These are phyloP conservation scores for Erysiphe pulchra DNA, from an alignment of 2,329 filamentous ascomycete genomes.

Conservation along the genomic window DNA sequence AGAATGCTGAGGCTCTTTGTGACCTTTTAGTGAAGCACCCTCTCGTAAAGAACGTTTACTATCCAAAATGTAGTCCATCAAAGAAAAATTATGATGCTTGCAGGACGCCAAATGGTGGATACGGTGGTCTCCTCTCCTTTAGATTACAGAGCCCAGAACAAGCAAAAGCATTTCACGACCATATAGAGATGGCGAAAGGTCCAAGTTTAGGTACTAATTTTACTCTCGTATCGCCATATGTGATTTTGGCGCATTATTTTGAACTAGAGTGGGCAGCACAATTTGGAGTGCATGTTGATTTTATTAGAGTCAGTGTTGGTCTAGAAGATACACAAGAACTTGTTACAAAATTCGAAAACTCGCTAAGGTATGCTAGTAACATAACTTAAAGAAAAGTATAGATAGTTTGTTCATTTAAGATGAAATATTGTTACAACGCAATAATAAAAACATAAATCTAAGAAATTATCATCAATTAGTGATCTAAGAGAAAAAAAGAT, in stretches of 20 bases:
- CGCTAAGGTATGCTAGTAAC: constrained; percentile 32
- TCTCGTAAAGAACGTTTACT: constrained; percentile 55
- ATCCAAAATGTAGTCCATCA: constrained; percentile 56
- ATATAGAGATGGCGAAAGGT: constrained; percentile 69
- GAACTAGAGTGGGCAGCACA: constrained; percentile 77
- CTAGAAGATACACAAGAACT: constrained; percentile 53
- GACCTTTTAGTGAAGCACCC: constrained; percentile 35
- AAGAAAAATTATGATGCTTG: constrained; percentile 54
- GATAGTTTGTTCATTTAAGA: background rate
- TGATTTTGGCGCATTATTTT: constrained; percentile 69
- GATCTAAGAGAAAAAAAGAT: too few relatives aligned
- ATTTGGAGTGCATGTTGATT: constrained; percentile 55
- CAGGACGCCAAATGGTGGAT: constrained; percentile 48
- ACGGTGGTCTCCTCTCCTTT: constrained; percentile 70
- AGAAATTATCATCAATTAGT: too few relatives aligned
- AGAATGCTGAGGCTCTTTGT: constrained; percentile 63
- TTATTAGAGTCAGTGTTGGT: constrained; percentile 74
- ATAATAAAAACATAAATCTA: too few relatives aligned
- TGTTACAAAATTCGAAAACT: constrained; percentile 33
- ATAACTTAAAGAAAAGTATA: background rate
- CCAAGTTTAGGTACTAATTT: constrained; percentile 94
- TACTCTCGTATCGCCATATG: constrained; percentile 75
- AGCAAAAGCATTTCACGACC: constrained; percentile 64
- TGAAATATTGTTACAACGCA: background rate
- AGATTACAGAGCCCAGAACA: constrained; percentile 47